A percentile compares a stretch with the other conserved stretches of the same genome.
phyloP scores from a whole-genome alignment of 352 stramenopile genomes.

The Pilasporangium apinafurcum region DNA sequence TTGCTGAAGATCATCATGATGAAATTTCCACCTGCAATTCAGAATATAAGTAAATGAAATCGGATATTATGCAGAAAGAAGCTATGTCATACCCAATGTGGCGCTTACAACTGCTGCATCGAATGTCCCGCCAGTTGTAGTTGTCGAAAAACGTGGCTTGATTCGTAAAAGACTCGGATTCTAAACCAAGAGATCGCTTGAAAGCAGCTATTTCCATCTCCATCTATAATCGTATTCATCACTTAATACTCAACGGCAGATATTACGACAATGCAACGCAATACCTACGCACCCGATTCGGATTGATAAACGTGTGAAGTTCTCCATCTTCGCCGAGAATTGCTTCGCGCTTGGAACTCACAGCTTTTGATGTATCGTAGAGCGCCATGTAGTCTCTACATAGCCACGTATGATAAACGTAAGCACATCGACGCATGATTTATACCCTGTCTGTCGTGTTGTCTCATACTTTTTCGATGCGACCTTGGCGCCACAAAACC shows the following conservation, averaged over 20 bases:
- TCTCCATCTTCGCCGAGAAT: conserved; percentile 42
- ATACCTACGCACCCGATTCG: conserved; percentile 56
- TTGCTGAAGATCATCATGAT: conserved; percentile 67
- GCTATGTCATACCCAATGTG: conserved; percentile 50
- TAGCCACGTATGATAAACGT: too few relatives aligned
- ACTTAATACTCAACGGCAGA: too few relatives aligned
- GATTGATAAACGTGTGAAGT: conserved; percentile 77
- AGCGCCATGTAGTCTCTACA: conserved; percentile 64
- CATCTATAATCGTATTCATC: conserved; percentile 36
- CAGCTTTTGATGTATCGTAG: conserved; percentile 66
- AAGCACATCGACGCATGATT: too few relatives aligned
- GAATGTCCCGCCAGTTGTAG: conserved; percentile 79
- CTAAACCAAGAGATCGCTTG: conserved; percentile 42
- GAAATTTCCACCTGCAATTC: conserved; percentile 66
- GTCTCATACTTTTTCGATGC: conserved; percentile 49
- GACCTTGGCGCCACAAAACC: conserved; percentile 65
- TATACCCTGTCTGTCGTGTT: too few relatives aligned
- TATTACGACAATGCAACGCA: too few relatives aligned
- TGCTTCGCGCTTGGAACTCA: conserved; percentile 40
- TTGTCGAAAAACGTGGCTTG: conserved; percentile 75
- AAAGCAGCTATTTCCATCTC: conserved; percentile 80
- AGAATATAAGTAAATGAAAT: background rate
- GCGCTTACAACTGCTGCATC: conserved; percentile 65
- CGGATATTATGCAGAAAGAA: background rate
- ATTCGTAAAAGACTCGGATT: conserved; percentile 59